phyloP scores from a whole-genome alignment of 331 rosid species.

The Quercus lobata region DNA sequence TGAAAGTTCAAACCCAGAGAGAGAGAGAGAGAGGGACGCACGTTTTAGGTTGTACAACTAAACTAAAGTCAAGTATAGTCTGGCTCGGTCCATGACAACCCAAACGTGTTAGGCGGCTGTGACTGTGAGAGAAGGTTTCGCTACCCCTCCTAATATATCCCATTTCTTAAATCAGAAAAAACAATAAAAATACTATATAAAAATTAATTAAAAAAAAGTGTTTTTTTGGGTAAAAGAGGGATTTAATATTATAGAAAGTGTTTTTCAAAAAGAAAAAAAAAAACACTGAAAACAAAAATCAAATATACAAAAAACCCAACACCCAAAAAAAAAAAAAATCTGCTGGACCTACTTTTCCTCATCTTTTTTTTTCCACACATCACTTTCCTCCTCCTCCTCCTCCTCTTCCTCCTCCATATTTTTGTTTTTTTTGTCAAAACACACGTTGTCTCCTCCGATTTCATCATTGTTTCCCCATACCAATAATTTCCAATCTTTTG shows the following conservation, averaged over 20 bases:
- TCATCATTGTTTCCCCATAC: slow-evolving; percentile 5
- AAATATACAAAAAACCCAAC: neutral
- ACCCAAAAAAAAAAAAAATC: slow-evolving; percentile 1
- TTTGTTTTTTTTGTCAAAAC: slow-evolving; percentile 30
- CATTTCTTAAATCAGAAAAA: neutral
- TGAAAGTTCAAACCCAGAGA: neutral
- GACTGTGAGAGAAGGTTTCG: slow-evolving; percentile 21
- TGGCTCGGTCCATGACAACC: slow-evolving; percentile 28
- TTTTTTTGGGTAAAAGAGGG: too few species aligned
- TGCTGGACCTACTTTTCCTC: slow-evolving; percentile 22
- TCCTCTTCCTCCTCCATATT: slow-evolving; percentile 5
- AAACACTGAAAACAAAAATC: neutral
- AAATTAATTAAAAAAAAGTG: neutral
- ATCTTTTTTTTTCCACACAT: neutral
- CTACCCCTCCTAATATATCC: slow-evolving; percentile 10
- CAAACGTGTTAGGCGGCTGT: slow-evolving; percentile 28
- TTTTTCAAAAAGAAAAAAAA: neutral
- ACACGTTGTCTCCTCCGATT: slow-evolving; percentile 28
- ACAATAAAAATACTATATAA: neutral
- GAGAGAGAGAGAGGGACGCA: neutral
- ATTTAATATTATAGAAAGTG: too few species aligned
- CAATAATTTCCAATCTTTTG: neutral
- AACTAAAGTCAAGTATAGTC: too few species aligned
- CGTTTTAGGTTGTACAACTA: neutral
- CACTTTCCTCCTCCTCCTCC: slow-evolving; percentile 7